Conservation (phyloP, 441 rosid species). For the Pelargonium citronellum region DNA sequence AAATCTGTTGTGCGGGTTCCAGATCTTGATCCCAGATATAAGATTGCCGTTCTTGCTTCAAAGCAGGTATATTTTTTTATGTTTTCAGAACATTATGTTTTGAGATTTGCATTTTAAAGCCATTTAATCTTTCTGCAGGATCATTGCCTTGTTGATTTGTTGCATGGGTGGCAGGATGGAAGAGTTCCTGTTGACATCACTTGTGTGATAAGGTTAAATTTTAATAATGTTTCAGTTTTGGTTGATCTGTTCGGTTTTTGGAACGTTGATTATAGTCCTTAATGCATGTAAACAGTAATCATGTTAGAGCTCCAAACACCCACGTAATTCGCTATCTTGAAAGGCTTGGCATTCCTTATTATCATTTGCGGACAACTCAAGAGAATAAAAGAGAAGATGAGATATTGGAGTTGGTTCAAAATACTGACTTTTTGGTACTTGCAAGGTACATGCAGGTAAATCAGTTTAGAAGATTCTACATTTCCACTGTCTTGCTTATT, state of each 20-base stretch:
- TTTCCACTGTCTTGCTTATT: background rate
- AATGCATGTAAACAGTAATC: slow-evolving; percentile 51
- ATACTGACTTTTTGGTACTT: slow-evolving; percentile 80
- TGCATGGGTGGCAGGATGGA: slow-evolving; percentile 87
- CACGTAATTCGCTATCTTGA: slow-evolving; percentile 77
- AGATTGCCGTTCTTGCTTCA: slow-evolving; percentile 71
- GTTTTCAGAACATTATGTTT: slow-evolving; percentile 1
- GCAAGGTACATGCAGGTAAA: slow-evolving; percentile 99
- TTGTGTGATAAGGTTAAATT: slow-evolving; percentile 73
- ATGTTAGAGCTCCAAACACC: slow-evolving; percentile 76
- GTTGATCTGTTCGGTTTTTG: slow-evolving; percentile 6
- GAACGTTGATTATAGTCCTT: slow-evolving; percentile 18
- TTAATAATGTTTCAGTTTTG: background rate
- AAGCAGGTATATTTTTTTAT: slow-evolving; percentile 20
- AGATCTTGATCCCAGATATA: slow-evolving; percentile 69
- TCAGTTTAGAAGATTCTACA: slow-evolving; percentile 17
- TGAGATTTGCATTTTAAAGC: slow-evolving; percentile 10
- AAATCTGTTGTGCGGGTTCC: slow-evolving; percentile 80
- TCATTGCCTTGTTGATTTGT: slow-evolving; percentile 83
- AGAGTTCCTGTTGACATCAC: slow-evolving; percentile 77
- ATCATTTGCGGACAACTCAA: slow-evolving; percentile 45
- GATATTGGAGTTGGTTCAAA: slow-evolving; percentile 66
- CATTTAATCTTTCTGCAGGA: slow-evolving; percentile 40
- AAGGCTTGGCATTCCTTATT: slow-evolving; percentile 79
- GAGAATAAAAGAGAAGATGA: slow-evolving; percentile 66